Conservation (phyloP, 2,329 filamentous ascomycete genomes). For the Claviceps maximensis region DNA sequence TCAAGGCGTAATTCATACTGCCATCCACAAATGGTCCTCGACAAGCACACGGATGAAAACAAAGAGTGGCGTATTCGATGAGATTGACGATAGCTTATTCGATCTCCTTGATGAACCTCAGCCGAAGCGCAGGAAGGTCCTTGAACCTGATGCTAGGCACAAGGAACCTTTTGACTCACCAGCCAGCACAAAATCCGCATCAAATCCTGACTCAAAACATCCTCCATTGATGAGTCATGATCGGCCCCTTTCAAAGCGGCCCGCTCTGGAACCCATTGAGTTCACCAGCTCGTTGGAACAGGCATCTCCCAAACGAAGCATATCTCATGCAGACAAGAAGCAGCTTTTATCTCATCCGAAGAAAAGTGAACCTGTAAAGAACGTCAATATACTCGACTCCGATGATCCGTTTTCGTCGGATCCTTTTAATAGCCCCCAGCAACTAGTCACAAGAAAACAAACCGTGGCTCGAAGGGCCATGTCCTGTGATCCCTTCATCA, state of each 20-base stretch:
- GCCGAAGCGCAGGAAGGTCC: background rate
- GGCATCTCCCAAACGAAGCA: background rate
- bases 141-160: background rate
- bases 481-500: constrained; percentile 9
- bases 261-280: constrained; percentile 19
- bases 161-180: background rate
- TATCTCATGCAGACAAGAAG: background rate
- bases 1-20: background rate
- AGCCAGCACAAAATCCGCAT: background rate
- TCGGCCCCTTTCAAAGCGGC: background rate
- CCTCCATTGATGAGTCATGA: background rate
- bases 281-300: constrained; percentile 22
- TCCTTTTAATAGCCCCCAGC: constrained; percentile 24
- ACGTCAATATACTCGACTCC: background rate
- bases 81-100: background rate
- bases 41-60: background rate
- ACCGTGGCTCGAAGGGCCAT: constrained; percentile 1
- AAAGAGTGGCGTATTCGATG: background rate
- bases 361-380: background rate
- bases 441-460: background rate
- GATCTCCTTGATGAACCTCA: constrained; percentile 1
- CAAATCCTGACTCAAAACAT: background rate
- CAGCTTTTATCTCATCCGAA: background rate
- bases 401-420: constrained; percentile 13
- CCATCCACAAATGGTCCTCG: background rate